Conservation (phyloP, 2,329 filamentous ascomycete species). For the Sarocladium strictum region DNA sequence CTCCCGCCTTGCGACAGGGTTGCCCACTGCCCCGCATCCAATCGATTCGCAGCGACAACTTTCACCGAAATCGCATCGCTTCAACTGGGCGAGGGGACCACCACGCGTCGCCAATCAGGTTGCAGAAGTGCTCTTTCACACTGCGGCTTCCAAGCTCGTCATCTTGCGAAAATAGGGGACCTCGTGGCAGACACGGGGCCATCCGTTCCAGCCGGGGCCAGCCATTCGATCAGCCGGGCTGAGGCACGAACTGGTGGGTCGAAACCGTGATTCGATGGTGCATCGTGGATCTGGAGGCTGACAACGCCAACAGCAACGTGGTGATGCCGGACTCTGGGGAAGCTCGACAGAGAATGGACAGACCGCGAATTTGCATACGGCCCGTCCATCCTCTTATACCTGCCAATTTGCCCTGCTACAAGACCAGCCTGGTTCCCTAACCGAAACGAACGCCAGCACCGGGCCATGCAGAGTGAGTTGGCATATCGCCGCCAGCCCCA, state of each 20-base stretch:
- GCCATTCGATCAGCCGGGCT: neutral
- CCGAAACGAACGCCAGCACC: slow-evolving; percentile 1
- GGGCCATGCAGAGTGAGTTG: slow-evolving; percentile 13
- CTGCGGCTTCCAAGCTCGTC: slow-evolving; percentile 24
- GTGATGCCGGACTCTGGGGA: neutral
- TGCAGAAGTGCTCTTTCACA: slow-evolving; percentile 12
- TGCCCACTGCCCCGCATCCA: slow-evolving; percentile 2
- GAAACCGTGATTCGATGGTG: neutral
- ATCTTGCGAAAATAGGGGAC: slow-evolving; percentile 7
- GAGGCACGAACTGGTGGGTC: slow-evolving; percentile 10
- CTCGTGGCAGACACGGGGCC: slow-evolving; percentile 6
- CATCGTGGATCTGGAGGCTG: neutral
- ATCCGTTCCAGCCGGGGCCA: slow-evolving; percentile 4
- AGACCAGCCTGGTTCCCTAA: neutral
- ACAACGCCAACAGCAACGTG: neutral
- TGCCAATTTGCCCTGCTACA: neutral
- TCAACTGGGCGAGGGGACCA: neutral
- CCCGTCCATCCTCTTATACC: slow-evolving; percentile 1
- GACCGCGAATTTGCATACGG: neutral
- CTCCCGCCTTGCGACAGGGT: slow-evolving; percentile 9
- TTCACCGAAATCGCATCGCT: slow-evolving; percentile 3
- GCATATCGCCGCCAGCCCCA: slow-evolving; percentile 15
- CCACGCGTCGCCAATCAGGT: slow-evolving; percentile 18
- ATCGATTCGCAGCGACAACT: slow-evolving; percentile 7
- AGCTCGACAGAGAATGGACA: neutral